phyloP scores from a whole-genome alignment of 441 rosid species.

The Pelargonium fulgidum region DNA sequence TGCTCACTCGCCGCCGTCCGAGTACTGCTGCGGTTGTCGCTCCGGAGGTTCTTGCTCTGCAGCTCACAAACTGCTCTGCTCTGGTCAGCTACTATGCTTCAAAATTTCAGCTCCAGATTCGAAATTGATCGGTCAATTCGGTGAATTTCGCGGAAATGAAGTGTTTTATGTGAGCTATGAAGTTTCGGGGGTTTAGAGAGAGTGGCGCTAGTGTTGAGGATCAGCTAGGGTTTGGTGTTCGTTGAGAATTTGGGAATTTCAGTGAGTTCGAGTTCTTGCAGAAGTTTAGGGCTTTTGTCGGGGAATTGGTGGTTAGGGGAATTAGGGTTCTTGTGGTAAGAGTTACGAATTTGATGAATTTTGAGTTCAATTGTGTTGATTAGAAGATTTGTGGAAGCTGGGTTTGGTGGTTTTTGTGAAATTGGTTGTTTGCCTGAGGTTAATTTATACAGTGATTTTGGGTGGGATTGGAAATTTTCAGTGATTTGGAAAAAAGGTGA shows the following conservation, averaged over 20 bases:
- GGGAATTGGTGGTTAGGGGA: not conserved
- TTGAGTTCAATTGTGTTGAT: not conserved
- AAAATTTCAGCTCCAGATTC: not conserved
- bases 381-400: not conserved
- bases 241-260: not conserved
- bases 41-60: not conserved
- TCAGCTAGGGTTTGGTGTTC: constrained; percentile 12
- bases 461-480: constrained; percentile 9
- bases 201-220: constrained; percentile 8
- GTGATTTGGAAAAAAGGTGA: constrained; percentile 16
- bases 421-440: constrained; percentile 3
- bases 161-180: not conserved
- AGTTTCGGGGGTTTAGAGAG: constrained; percentile 1
- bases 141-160: constrained; percentile 5
- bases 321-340: constrained; percentile 12
- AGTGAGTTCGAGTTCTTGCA: not conserved
- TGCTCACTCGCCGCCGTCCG: not conserved
- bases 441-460: not conserved
- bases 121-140: not conserved
- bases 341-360: constrained; percentile 8
- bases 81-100: not conserved
- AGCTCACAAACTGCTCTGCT: not conserved
- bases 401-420: constrained; percentile 3
- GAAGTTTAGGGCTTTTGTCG: constrained; percentile 16
- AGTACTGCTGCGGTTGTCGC: not conserved